These are phyloP conservation scores for Saccharomyces hybrid DNA, from an alignment of 1,139 yeast species.

Conservation along the genomic window DNA sequence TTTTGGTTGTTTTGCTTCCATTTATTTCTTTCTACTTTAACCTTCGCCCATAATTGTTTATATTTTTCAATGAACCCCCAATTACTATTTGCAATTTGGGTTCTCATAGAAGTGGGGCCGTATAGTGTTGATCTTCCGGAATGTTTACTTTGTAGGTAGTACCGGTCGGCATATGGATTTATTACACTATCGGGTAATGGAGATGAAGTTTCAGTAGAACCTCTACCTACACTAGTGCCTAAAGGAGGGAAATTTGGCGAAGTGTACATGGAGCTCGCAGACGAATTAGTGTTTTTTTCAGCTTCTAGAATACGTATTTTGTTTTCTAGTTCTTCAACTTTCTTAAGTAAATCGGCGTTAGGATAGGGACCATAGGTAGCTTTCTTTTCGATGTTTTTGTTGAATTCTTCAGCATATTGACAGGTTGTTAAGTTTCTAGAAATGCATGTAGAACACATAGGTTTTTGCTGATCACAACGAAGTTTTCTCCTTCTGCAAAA, in stretches of 20 bases:
- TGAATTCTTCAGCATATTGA: slow-evolving; percentile 17
- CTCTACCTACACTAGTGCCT: not conserved
- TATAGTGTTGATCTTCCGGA: slow-evolving; percentile 16
- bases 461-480: slow-evolving; percentile 28
- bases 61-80: slow-evolving; percentile 19
- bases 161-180: slow-evolving; percentile 17
- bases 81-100: slow-evolving; percentile 14
- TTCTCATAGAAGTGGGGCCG: slow-evolving; percentile 27
- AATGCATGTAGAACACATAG: slow-evolving; percentile 23
- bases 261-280: not conserved
- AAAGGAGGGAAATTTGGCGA: not conserved
- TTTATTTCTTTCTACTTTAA: slow-evolving; percentile 18
- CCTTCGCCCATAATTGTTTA: slow-evolving; percentile 20
- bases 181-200: not conserved
- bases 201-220: not conserved
- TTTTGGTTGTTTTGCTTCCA: slow-evolving; percentile 15
- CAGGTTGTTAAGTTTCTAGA: slow-evolving; percentile 22
- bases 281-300: not conserved
- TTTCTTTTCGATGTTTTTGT: not conserved
- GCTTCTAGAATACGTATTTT: not conserved
- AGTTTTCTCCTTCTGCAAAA: slow-evolving; percentile 29
- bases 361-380: not conserved
- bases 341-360: not conserved
- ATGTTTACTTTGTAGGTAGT: slow-evolving; percentile 12
- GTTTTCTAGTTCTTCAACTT: slow-evolving; percentile 4